Percentiles rank a stretch among this genome's conserved stretches.
phyloP scores from a whole-genome alignment of 2,329 filamentous ascomycete genomes.

The Mollisia scopiformis region DNA sequence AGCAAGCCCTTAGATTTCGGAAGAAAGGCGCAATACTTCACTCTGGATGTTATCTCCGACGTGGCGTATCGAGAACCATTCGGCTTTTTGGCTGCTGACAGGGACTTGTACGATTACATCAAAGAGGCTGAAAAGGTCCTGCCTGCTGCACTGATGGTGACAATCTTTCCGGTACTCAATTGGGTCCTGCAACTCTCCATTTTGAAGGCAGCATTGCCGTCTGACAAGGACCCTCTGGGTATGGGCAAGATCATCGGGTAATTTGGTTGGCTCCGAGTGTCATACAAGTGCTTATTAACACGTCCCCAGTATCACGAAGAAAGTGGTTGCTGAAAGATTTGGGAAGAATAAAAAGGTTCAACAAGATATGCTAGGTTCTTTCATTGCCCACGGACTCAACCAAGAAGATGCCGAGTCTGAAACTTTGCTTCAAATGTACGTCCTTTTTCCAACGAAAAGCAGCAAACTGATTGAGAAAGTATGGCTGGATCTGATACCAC shows the following conservation, averaged over 20 bases:
- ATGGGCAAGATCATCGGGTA: constrained; percentile 51
- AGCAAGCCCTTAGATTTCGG: constrained; percentile 51
- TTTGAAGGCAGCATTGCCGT: constrained; percentile 9
- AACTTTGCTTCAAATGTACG: constrained; percentile 26
- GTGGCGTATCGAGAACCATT: constrained; percentile 54
- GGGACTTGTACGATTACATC: constrained; percentile 53
- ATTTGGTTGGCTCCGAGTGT: background rate
- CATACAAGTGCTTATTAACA: constrained; percentile 8
- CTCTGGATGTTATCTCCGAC: constrained; percentile 58
- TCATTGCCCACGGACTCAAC: constrained; percentile 34
- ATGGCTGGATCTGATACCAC: constrained; percentile 62
- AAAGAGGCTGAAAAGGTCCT: constrained; percentile 19
- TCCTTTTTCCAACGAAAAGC: background rate
- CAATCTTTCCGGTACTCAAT: constrained; percentile 10
- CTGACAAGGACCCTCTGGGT: constrained; percentile 37
- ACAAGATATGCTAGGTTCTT: constrained; percentile 57
- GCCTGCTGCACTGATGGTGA: constrained; percentile 6
- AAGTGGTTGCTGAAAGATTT: constrained; percentile 50
- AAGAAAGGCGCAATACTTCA: constrained; percentile 54
- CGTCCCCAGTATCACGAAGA: constrained; percentile 38
- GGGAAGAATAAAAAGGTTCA: constrained; percentile 45
- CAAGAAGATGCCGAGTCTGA: constrained; percentile 24
- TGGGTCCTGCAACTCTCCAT: constrained; percentile 4
- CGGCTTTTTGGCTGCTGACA: constrained; percentile 50
- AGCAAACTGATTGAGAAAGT: constrained; percentile 4